phyloP scores from a whole-genome alignment of 2,329 filamentous ascomycete genomes.

The Penicillium aurantiogriseum region DNA sequence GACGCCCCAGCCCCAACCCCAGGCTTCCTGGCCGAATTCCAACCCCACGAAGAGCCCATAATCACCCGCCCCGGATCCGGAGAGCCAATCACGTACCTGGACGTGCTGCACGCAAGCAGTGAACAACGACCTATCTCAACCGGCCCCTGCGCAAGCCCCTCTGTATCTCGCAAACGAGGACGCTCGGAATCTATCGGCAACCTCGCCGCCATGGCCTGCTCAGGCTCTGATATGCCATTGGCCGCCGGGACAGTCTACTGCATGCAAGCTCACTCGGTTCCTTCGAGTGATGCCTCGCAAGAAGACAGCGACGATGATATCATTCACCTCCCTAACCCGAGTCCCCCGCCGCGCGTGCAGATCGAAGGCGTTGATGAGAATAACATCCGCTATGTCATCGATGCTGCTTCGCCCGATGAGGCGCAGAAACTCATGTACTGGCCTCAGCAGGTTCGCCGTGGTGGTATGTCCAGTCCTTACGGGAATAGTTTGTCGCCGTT shows the following conservation, averaged over 20 bases:
- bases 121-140: slow-evolving; percentile 14
- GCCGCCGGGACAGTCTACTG: slow-evolving; percentile 30
- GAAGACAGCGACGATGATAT: slow-evolving; percentile 38
- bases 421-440: slow-evolving; percentile 35
- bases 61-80: not conserved
- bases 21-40: slow-evolving; percentile 27
- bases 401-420: slow-evolving; percentile 25
- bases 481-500: slow-evolving; percentile 20
- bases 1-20: slow-evolving; percentile 40
- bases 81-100: slow-evolving; percentile 32
- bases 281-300: slow-evolving; percentile 22
- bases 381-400: slow-evolving; percentile 34
- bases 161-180: slow-evolving; percentile 5
- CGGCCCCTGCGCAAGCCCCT: slow-evolving; percentile 1
- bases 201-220: slow-evolving; percentile 7
- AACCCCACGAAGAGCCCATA: slow-evolving; percentile 6
- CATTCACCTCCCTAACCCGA: slow-evolving; percentile 34
- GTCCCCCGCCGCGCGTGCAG: slow-evolving; percentile 25
- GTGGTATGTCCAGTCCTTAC: slow-evolving; percentile 8
- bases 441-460: slow-evolving; percentile 22
- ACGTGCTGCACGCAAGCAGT: slow-evolving; percentile 24
- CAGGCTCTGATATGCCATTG: slow-evolving; percentile 10
- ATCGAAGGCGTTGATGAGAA: slow-evolving; percentile 37
- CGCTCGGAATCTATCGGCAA: slow-evolving; percentile 15
- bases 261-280: slow-evolving; percentile 35